Conservation (phyloP, 2,329 filamentous ascomycete genomes). For the Fusarium continuum region DNA sequence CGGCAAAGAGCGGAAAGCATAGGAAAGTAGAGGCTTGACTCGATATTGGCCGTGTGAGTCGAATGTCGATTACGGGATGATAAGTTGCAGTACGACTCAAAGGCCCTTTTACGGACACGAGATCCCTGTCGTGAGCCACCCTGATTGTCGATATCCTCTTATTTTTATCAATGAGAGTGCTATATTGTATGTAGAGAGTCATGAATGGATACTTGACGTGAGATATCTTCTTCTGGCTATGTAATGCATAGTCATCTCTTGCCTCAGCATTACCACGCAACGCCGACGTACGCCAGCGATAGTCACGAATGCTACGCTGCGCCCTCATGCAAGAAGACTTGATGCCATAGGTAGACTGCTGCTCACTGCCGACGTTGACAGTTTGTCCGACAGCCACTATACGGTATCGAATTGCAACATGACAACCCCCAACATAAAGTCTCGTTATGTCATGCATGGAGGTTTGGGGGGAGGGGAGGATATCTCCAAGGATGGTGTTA, state of each 20-base stretch:
- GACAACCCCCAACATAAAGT: not conserved
- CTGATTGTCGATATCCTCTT: not conserved
- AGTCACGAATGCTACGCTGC: constrained; percentile 13
- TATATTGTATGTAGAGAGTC: not conserved
- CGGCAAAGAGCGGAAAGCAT: constrained; percentile 39
- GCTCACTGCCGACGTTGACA: constrained; percentile 1
- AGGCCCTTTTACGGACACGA: constrained; percentile 34
- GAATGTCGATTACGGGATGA: constrained; percentile 1
- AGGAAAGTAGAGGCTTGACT: constrained; percentile 30
- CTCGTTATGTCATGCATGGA: constrained; percentile 10
- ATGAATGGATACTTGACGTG: not conserved
- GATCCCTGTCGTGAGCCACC: constrained; percentile 17
- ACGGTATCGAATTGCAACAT: not conserved
- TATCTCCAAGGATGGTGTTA: not conserved
- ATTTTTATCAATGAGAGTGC: not conserved
- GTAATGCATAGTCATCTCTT: constrained; percentile 23
- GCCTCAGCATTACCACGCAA: constrained; percentile 27
- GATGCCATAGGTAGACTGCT: constrained; percentile 4
- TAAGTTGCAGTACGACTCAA: not conserved
- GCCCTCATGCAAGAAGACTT: constrained; percentile 20
- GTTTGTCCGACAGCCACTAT: not conserved
- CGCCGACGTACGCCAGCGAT: not conserved
- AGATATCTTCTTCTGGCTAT: constrained; percentile 3
- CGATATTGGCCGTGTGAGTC: not conserved
- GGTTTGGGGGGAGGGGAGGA: not conserved